A percentile compares a stretch with the other conserved stretches of the same genome.
These are phyloP conservation scores for Xylaria polymorpha DNA, from an alignment of 2,329 filamentous ascomycete genomes.

Conservation along the genomic window DNA sequence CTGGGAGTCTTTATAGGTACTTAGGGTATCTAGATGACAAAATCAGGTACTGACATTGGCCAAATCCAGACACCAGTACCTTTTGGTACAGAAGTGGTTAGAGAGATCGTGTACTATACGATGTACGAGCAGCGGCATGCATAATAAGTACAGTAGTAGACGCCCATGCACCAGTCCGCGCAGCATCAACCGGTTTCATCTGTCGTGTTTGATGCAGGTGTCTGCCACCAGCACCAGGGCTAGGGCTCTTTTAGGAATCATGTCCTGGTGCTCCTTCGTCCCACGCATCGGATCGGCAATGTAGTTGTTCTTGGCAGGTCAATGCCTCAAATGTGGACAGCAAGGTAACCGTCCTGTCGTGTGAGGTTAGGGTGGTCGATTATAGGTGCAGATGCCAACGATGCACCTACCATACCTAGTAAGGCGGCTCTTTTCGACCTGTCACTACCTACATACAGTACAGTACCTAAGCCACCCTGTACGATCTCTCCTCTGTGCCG, in stretches of 20 bases:
- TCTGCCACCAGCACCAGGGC: neutral
- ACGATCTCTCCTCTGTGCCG: too few relatives aligned
- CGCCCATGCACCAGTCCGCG: slow-evolving; percentile 20
- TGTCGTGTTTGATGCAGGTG: slow-evolving; percentile 15
- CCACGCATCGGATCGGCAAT: slow-evolving; percentile 22
- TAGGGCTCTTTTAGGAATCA: slow-evolving; percentile 26
- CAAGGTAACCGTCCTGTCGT: neutral
- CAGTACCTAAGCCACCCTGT: too few relatives aligned
- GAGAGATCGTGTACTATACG: neutral
- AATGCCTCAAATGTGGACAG: slow-evolving; percentile 25
- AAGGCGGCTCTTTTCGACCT: slow-evolving; percentile 24
- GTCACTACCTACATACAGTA: too few relatives aligned
- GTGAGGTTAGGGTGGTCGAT: slow-evolving; percentile 7
- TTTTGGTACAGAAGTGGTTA: slow-evolving; percentile 4
- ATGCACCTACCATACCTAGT: slow-evolving; percentile 15
- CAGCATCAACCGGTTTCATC: slow-evolving; percentile 29
- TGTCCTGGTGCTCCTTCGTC: slow-evolving; percentile 22
- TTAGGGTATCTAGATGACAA: neutral
- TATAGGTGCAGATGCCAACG: neutral
- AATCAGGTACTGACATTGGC: neutral
- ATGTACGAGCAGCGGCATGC: too few relatives aligned
- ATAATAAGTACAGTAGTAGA: neutral
- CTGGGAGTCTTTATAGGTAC: neutral
- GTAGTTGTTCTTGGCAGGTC: slow-evolving; percentile 32
- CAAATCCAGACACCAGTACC: slow-evolving; percentile 1